Base-by-base conservation (phyloP, 148 eudicot genomes). In the Pouteria glomerata region DNA sequence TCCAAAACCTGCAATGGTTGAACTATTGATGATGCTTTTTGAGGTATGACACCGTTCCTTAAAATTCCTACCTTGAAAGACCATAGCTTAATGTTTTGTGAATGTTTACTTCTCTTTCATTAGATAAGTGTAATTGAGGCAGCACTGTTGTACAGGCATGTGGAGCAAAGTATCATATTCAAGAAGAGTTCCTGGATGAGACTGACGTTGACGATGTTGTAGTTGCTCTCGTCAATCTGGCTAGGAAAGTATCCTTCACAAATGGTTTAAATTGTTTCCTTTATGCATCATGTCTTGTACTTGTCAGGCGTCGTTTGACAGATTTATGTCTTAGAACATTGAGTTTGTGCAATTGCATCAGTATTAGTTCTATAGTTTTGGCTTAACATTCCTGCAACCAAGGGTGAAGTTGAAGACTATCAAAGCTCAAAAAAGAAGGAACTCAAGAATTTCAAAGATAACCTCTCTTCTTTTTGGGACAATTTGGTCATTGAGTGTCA, bases 371-470 rank as follows among this genome's bases (percentile, higher is more conserved):
- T 65, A 24, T 33, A 65, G 52, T 69, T 77, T 74, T 73, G 37
- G 52, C 81, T 87, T 85, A 75, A 84, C 83, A 37, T 14, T 37
- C 11, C 21, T 73, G 61, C 60, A 37, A 80, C 69, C 30, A 64
- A 95, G 98, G 97, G 98, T 65, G 90, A 91, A 76, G 84, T 95
- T 71, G 98, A 95, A 69, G 98, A 95, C 73, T 84, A 89, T 80
- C 96, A 91, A 67, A 91, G 86, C 70, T 89, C 96, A 44, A 90
- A 87, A 71, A 91, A 82, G 81, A 91, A 92, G 83, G 94, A 82
- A 62, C 84, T 91, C 85, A 95, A 87, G 83, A 86, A 79, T 82
- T 88, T 95, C 74, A 91, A 91, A 78, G 97, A 88, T 57, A 95
- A 89, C 63, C 86, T 95, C 73, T 73, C 86, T 71, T 88, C 76